Evolutionary conservation across 2,329 filamentous ascomycete species (phyloP), one percentile per base, ranked within the genome.

Genomic region (Pseudocercospora macadamiae): DNA sequence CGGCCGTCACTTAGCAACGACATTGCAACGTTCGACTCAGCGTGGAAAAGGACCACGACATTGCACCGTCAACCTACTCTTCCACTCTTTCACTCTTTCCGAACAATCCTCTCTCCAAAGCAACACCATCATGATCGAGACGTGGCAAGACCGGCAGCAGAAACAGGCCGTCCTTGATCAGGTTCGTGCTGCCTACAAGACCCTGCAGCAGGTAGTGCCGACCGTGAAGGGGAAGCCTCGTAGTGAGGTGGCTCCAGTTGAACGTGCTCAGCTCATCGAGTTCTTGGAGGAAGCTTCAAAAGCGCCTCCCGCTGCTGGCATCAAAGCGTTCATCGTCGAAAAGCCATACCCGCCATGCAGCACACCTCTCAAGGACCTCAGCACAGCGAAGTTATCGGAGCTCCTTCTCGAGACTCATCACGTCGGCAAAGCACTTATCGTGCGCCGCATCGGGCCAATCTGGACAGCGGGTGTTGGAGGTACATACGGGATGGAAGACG

Each of bases 401-500:
- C 57, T 70, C 3, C 52, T 45, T 12, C 55, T 66, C 2, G 68
- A 67, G 48, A 66, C 66, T 2, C 58, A 64, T 14, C 68, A 70
- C 45, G 37, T 36, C 8, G 64, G 64, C 19, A 53, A 37, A 34
- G 61, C 63, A 2, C 54, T 70, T 2, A 28, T 69, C 5, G 52
- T 70, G 12, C 62, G 64, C 3, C 57, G 59, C 1, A 54, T 68
- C 47, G 63, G 63, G 14, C 62, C 65, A 1, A 23, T 19, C 2
- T 51, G 49, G 18, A 45, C 36, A 12, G 26, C 48, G 32, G 59
- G 51, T 1, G 49, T 66, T 2, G 39, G 60, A 34, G 64, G 58
- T 19, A 60, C 54, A 56, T 47, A 47, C 14, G 42, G 42, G 5
- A 62, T 79, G 68, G 60, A 71, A 57, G 68, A 79, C 70, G 49